Evolutionary conservation across 1,139 yeast species (phyloP).

Genomic region (Yamadazyma blattariae): DNA sequence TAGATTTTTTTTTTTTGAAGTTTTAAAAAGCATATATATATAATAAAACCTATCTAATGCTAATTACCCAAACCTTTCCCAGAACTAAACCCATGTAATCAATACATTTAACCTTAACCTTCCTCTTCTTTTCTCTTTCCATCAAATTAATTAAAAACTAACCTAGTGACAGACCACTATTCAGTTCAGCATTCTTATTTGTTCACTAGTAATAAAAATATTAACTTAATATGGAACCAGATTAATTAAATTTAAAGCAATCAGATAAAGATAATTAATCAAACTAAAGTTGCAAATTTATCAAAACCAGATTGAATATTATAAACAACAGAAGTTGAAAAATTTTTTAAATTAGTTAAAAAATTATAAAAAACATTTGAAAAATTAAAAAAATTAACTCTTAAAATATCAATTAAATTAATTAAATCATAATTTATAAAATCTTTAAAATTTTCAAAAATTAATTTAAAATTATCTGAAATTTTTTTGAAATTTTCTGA

Average conservation of each 20-base stretch:
- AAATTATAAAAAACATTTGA: conserved; percentile 5
- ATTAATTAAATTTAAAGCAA: neutral
- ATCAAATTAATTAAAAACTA: too few relatives aligned
- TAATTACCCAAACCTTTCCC: neutral
- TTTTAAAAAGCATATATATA: too few relatives aligned
- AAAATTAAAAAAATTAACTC: conserved; percentile 5
- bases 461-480: neutral
- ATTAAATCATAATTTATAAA: too few relatives aligned
- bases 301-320: conserved; percentile 26
- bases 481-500: too few relatives aligned
- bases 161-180: too few relatives aligned
- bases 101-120: neutral
- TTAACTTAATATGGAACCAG: neutral
- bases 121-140: too few relatives aligned
- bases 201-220: too few relatives aligned
- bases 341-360: conserved; percentile 7
- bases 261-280: conserved; percentile 2
- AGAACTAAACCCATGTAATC: neutral
- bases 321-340: conserved; percentile 21
- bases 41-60: neutral
- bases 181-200: too few relatives aligned
- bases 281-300: conserved; percentile 16
- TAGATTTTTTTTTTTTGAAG: too few relatives aligned
- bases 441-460: conserved; percentile 1
- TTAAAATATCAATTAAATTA: neutral